Conservation (phyloP, 257 asterid genomes). For the Gynochthodes officinalis region DNA sequence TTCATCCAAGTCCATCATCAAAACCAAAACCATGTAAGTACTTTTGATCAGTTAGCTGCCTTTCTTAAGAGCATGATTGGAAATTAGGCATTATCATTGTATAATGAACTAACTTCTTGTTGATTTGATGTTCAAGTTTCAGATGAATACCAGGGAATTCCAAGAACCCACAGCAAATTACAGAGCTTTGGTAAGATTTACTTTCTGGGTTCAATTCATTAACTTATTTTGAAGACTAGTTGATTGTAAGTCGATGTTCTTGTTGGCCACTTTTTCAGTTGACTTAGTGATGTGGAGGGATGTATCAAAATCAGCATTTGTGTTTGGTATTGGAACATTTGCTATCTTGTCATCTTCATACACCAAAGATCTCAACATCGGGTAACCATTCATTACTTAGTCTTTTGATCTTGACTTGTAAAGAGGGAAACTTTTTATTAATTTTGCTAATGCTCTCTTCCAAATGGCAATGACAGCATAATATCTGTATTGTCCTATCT, state of each 20-base stretch:
- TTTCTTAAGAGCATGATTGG: neutral
- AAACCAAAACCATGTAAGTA: slow-evolving; percentile 44
- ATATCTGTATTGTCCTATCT: slow-evolving; percentile 78
- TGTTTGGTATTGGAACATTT: slow-evolving; percentile 85
- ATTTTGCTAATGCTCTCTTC: slow-evolving; percentile 13
- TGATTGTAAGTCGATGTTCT: neutral
- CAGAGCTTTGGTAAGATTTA: slow-evolving; percentile 63
- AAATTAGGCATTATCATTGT: neutral
- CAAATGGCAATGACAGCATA: slow-evolving; percentile 50
- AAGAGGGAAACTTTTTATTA: neutral
- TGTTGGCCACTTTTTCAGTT: slow-evolving; percentile 35
- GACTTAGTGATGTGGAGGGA: slow-evolving; percentile 91
- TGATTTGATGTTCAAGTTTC: slow-evolving; percentile 33
- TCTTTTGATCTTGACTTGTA: neutral
- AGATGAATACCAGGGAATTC: slow-evolving; percentile 31
- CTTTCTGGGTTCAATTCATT: neutral
- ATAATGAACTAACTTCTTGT: neutral
- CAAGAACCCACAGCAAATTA: slow-evolving; percentile 51
- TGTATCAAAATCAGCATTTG: slow-evolving; percentile 72
- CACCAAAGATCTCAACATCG: slow-evolving; percentile 69
- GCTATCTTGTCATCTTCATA: slow-evolving; percentile 71
- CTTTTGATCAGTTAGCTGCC: neutral
- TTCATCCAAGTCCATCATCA: slow-evolving; percentile 40
- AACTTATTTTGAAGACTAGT: neutral
- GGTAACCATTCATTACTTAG: slow-evolving; percentile 31